Conservation (phyloP, 805 yeast genomes). For the Kuraishia hungarica region DNA sequence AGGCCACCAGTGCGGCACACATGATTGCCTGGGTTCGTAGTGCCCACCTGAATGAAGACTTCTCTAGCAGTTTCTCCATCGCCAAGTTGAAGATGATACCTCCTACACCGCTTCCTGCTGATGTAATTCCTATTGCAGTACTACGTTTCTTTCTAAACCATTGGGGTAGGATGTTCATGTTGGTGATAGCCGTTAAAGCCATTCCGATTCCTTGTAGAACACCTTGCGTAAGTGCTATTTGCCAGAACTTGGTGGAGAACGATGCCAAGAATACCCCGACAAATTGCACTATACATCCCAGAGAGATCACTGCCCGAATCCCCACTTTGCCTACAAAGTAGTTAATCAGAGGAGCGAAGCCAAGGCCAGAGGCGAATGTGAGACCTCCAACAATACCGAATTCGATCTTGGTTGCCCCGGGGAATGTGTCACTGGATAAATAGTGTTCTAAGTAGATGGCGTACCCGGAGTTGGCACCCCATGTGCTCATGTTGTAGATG, state of each 20-base stretch:
- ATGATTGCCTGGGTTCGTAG: constrained; percentile 37
- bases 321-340: constrained; percentile 36
- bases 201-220: constrained; percentile 50
- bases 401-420: constrained; percentile 47
- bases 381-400: constrained; percentile 65
- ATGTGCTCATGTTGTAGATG: constrained; percentile 46
- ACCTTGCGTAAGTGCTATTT: constrained; percentile 62
- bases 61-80: constrained; percentile 33
- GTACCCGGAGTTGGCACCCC: constrained; percentile 69
- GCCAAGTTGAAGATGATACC: constrained; percentile 42
- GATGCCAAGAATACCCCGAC: constrained; percentile 53
- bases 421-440: constrained; percentile 37
- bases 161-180: constrained; percentile 52
- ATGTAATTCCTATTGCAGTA: constrained; percentile 36
- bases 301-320: constrained; percentile 25
- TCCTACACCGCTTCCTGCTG: constrained; percentile 46
- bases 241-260: constrained; percentile 52
- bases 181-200: constrained; percentile 51
- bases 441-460: constrained; percentile 57
- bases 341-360: constrained; percentile 39
- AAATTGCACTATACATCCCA: constrained; percentile 45
- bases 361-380: constrained; percentile 47
- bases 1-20: constrained; percentile 23
- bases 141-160: constrained; percentile 64
- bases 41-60: constrained; percentile 37